These are phyloP conservation scores for Neoboletus brunneissimus DNA, from an alignment of 768 basidiomycete species.

Conservation along the genomic window DNA sequence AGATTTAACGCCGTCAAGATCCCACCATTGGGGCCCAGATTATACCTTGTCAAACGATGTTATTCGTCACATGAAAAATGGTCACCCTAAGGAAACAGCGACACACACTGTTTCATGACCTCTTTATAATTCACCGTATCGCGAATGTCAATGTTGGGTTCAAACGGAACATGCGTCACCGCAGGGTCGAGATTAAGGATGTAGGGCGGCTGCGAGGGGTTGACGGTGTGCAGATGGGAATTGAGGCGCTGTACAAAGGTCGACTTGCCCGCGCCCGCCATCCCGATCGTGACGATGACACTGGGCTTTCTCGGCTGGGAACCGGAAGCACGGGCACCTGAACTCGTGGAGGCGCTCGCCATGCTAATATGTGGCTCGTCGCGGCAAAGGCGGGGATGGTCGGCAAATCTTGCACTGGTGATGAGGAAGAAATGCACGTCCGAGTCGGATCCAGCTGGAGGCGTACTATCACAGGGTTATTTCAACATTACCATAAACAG, in stretches of 20 bases:
- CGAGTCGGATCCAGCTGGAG: too few species aligned
- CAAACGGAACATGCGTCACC: conserved; percentile 86
- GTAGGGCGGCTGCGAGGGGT: conserved; percentile 76
- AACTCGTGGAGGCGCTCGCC: conserved; percentile 25
- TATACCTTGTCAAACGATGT: conserved; percentile 62
- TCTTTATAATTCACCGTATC: conserved; percentile 97
- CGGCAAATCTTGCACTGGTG: conserved; percentile 1
- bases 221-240: conserved; percentile 75
- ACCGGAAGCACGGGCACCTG: not conserved
- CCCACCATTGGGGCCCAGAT: conserved; percentile 96
- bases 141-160: conserved; percentile 95
- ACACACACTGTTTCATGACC: conserved; percentile 98
- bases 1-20: conserved; percentile 96
- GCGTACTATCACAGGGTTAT: not conserved
- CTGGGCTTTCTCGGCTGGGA: conserved; percentile 53
- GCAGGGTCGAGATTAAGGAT: conserved; percentile 98
- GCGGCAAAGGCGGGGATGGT: not conserved
- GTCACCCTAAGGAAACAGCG: conserved; percentile 21
- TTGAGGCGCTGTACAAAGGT: conserved; percentile 96
- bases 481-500: conserved; percentile 20
- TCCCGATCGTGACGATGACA: conserved; percentile 88
- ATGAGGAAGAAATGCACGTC: too few species aligned
- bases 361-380: not conserved
- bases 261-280: conserved; percentile 97
- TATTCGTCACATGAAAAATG: conserved; percentile 14